Evolutionary conservation across 495 filamentous ascomycete species (phyloP), one percentile per base, ranked within the genome.

Genomic region (Penicillium cataractarum): DNA sequence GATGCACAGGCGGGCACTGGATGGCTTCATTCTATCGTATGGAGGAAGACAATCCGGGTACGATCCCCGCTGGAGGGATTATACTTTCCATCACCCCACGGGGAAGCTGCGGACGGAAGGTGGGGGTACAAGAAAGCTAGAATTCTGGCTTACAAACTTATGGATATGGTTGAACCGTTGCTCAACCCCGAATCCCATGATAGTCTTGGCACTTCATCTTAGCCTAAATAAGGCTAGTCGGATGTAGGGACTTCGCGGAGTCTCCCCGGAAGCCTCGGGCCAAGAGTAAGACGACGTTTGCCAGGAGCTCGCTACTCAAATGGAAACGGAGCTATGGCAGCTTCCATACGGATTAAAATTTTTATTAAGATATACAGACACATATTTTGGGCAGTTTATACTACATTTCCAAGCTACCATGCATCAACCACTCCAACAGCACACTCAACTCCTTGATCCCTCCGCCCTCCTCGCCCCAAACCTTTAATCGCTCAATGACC

Each of bases 371-470:
- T 32, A 54, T 50, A 50, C 8, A 26, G 46, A 60, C 42, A n/a
- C 24, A 39, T 17, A 15, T 61, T 13, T 61, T 61, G 50, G 6
- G 21, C 35, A 13, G 19, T 48, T 55, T 27, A 6, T 46, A 12
- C 19, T 60, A 62, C 42, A 62, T 22, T 22, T 57, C 60, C 60
- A 62, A 57, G 42, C 33, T 57, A 50, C 56, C 58, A 50, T 69
- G 64, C 66, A 73, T 70, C 60, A 73, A 37, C 71, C 71, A 73
- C 52, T 71, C 69, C 39, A 73, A 44, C 46, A 73, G 27, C 33
- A 64, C 57, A 49, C 68, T 54, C 35, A 73, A 52, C 35, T 71
- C 71, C 58, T 67, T 71, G 13, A 73, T 73, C 29, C 71, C 69
- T 2, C 64, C 69, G 1, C 71, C 71, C 44, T 73, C 71, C 49